Percentiles rank a stretch among this genome's conserved stretches.
These are phyloP conservation scores for Dothistroma pini DNA, from an alignment of 2,329 filamentous ascomycete species.

Conservation along the genomic window DNA sequence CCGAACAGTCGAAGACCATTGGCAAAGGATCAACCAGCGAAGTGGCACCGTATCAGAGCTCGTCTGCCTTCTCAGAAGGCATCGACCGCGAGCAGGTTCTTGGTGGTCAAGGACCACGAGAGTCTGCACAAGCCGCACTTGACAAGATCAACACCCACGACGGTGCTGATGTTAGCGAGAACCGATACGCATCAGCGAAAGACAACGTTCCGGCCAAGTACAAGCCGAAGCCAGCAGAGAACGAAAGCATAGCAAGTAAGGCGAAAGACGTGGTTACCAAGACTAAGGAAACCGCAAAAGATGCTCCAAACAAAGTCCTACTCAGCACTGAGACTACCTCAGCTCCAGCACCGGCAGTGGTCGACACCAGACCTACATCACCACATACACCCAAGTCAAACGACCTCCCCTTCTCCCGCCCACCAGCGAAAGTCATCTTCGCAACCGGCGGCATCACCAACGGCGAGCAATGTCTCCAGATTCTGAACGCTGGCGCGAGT, in stretches of 20 bases:
- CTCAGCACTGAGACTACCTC: neutral
- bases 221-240: neutral
- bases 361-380: neutral
- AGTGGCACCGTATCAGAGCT: slow-evolving; percentile 6
- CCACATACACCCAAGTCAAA: slow-evolving; percentile 5
- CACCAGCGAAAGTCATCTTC: slow-evolving; percentile 71
- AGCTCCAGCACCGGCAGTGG: neutral
- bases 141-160: slow-evolving; percentile 18
- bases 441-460: slow-evolving; percentile 90
- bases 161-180: neutral
- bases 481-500: slow-evolving; percentile 83
- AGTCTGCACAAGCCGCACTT: slow-evolving; percentile 19
- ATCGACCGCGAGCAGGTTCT: slow-evolving; percentile 8
- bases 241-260: neutral
- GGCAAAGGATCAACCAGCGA: slow-evolving; percentile 9
- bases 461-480: slow-evolving; percentile 74
- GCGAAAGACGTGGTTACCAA: neutral
- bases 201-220: slow-evolving; percentile 1
- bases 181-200: neutral
- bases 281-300: neutral
- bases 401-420: slow-evolving; percentile 6
- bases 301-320: neutral
- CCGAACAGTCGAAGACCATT: slow-evolving; percentile 8
- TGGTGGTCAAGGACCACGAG: slow-evolving; percentile 11
- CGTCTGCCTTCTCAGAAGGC: slow-evolving; percentile 9